These are phyloP conservation scores for Inga leiocalycina DNA, from an alignment of 306 rosid species.

Conservation along the genomic window DNA sequence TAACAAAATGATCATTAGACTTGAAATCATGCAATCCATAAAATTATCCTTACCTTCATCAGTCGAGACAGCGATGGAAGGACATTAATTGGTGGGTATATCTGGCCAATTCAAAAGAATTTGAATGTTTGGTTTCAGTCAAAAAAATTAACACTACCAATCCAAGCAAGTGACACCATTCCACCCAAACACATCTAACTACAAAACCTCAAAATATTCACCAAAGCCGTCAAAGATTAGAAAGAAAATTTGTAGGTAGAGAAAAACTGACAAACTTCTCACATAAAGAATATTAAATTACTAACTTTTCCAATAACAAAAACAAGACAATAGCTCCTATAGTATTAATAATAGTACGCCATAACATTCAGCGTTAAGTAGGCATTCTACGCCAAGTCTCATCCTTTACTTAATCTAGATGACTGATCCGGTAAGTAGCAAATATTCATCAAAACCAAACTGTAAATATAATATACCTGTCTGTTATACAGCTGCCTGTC, in stretches of 20 bases:
- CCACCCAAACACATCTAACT: slow-evolving; percentile 12
- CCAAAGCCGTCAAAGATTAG: slow-evolving; percentile 7
- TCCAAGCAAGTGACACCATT: slow-evolving; percentile 3
- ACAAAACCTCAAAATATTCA: slow-evolving; percentile 27
- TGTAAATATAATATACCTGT: slow-evolving; percentile 62
- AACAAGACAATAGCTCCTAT: slow-evolving; percentile 12
- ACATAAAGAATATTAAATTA: background rate
- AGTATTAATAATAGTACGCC: background rate
- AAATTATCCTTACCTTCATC: slow-evolving; percentile 79
- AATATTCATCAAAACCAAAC: slow-evolving; percentile 30
- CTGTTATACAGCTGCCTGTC: slow-evolving; percentile 96
- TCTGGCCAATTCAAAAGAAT: slow-evolving; percentile 53
- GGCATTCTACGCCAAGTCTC: slow-evolving; percentile 25
- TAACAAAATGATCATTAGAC: background rate
- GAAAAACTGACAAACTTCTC: slow-evolving; percentile 15
- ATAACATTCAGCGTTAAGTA: background rate
- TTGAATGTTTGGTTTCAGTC: slow-evolving; percentile 33
- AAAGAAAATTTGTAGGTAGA: slow-evolving; percentile 7
- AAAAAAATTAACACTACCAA: slow-evolving; percentile 13
- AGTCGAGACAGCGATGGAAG: slow-evolving; percentile 97
- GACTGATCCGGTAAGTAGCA: background rate
- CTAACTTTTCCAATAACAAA: background rate
- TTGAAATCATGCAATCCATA: background rate
- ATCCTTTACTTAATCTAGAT: background rate
- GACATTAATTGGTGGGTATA: slow-evolving; percentile 97